These are phyloP conservation scores for Chytriomyces sp. DNA, from an alignment of 192 early-diverging fungal genomes.

Conservation along the genomic window DNA sequence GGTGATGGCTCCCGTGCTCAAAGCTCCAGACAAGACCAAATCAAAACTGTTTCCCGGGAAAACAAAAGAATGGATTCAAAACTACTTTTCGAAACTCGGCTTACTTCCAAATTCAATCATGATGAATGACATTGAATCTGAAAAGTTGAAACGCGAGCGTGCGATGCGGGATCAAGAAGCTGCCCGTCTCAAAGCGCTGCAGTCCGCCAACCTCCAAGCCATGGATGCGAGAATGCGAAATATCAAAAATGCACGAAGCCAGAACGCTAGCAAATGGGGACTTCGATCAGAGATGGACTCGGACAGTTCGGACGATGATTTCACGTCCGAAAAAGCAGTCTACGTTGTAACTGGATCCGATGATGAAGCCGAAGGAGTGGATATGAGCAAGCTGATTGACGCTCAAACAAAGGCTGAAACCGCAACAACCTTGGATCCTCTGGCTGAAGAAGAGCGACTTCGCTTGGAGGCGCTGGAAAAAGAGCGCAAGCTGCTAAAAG, in stretches of 20 bases:
- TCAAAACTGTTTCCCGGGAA: constrained; percentile 24
- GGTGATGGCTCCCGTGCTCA: background rate
- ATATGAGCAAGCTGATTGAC: background rate
- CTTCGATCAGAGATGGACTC: background rate
- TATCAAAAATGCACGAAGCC: background rate
- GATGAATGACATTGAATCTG: constrained; percentile 27
- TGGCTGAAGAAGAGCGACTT: constrained; percentile 1
- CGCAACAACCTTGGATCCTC: background rate
- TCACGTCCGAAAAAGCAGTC: background rate
- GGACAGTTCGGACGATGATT: background rate
- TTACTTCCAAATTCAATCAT: constrained; percentile 50
- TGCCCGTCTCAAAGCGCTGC: constrained; percentile 9
- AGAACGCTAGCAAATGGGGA: no score
- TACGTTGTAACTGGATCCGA: background rate
- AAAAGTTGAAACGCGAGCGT: background rate
- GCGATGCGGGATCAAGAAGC: constrained; percentile 3
- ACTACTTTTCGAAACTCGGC: constrained; percentile 40
- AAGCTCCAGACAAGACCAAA: background rate
- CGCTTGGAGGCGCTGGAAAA: background rate
- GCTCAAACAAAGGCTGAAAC: background rate
- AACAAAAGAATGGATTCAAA: constrained; percentile 36
- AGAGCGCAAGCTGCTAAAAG: background rate
- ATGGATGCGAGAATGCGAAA: constrained; percentile 15
- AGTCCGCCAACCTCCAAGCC: constrained; percentile 6
- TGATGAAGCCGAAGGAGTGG: background rate